A percentile compares a stretch with the other conserved stretches of the same genome.
Evolutionary conservation across 1,284 basidiomycete genomes (phyloP).

Genomic region (Cerioporus squamosus): DNA sequence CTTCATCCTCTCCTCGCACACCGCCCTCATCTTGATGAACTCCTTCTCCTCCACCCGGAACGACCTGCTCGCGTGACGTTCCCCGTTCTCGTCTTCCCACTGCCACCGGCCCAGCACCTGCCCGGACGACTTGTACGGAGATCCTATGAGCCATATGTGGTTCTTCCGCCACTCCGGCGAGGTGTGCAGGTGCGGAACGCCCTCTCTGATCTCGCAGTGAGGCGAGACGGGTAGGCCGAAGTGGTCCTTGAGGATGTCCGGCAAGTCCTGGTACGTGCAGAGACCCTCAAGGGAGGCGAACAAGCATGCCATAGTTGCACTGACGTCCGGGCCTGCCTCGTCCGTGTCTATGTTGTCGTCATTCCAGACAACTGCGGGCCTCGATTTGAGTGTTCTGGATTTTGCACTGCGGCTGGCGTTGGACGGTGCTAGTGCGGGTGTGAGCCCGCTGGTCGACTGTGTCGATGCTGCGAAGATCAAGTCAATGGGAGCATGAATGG

Average conservation of each 20-base stretch:
- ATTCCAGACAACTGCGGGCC: neutral
- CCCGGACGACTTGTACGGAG: too few relatives aligned
- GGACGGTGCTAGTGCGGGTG: too few relatives aligned
- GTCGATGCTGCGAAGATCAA: neutral
- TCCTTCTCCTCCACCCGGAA: too few relatives aligned
- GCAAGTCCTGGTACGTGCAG: neutral
- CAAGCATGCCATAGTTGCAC: neutral
- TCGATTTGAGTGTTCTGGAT: too few relatives aligned
- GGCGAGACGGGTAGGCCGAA: conserved; percentile 5
- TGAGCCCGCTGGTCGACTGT: too few relatives aligned
- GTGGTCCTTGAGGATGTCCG: neutral
- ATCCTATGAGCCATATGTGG: conserved; percentile 3
- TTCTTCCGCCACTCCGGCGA: conserved; percentile 1
- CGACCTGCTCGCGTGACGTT: too few relatives aligned
- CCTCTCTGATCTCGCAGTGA: neutral
- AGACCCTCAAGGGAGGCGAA: neutral
- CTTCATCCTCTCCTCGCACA: too few relatives aligned
- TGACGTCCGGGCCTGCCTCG: neutral
- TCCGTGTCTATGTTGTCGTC: neutral
- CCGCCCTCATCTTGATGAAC: too few relatives aligned
- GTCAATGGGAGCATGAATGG: neutral
- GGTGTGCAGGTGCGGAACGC: conserved; percentile 3
- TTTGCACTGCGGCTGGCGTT: too few relatives aligned
- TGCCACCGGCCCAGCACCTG: too few relatives aligned
- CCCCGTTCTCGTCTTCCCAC: too few relatives aligned